Conservation (phyloP, 148 eudicot species). For the Dianthus caryophyllus region DNA sequence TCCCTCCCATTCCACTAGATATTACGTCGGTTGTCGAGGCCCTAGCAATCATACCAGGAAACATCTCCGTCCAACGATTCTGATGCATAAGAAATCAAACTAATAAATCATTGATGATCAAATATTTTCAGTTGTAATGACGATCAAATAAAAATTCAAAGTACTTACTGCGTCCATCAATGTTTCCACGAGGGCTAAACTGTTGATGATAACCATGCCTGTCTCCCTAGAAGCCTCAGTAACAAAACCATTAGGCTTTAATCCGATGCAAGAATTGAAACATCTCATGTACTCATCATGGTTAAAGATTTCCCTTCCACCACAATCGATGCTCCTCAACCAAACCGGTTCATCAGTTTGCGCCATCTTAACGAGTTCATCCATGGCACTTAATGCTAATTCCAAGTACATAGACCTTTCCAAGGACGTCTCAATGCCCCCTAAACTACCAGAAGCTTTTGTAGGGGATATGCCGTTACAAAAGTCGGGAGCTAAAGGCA, state of each 20-base stretch:
- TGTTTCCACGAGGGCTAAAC: conserved; percentile 92
- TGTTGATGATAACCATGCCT: conserved; percentile 85
- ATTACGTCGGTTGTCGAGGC: conserved; percentile 72
- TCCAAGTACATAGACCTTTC: conserved; percentile 87
- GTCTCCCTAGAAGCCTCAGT: conserved; percentile 81
- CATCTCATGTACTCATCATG: conserved; percentile 69
- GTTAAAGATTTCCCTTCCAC: conserved; percentile 60
- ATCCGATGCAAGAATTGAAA: conserved; percentile 58
- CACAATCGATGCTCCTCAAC: conserved; percentile 54
- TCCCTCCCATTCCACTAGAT: conserved; percentile 89
- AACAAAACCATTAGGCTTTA: conserved; percentile 72
- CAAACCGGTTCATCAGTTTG: conserved; percentile 80
- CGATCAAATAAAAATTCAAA: background rate
- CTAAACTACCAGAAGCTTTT: conserved; percentile 28
- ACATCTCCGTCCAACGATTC: conserved; percentile 92
- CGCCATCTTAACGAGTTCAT: conserved; percentile 80
- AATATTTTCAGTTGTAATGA: background rate
- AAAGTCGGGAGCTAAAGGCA: conserved; percentile 51
- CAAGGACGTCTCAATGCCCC: conserved; percentile 45
- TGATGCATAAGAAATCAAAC: conserved; percentile 19
- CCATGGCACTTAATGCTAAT: conserved; percentile 93
- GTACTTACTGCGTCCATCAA: conserved; percentile 79
- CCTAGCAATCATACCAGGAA: conserved; percentile 81
- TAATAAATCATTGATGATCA: background rate
- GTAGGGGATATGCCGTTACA: conserved; percentile 51